phyloP scores from a whole-genome alignment of 1,284 basidiomycete species.

The Rhodofomes roseus region DNA sequence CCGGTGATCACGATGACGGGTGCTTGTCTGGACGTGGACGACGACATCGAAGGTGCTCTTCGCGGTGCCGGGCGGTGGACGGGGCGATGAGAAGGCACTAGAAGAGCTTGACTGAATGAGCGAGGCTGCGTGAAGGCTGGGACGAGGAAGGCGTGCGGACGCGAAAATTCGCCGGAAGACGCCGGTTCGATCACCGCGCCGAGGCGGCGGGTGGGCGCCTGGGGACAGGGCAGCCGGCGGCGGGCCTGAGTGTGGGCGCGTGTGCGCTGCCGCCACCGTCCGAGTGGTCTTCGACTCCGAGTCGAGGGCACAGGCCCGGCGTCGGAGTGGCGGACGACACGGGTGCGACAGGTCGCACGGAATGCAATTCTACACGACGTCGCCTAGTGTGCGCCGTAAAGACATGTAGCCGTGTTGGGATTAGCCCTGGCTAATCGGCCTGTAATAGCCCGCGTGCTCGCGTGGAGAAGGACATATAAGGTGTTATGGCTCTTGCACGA shows the following conservation, averaged over 20 bases:
- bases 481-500: slow-evolving; percentile 4
- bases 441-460: slow-evolving; percentile 4
- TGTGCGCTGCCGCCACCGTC: neutral
- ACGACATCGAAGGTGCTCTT: slow-evolving; percentile 12
- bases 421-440: neutral
- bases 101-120: neutral
- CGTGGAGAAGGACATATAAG: slow-evolving; percentile 7
- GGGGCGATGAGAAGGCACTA: neutral
- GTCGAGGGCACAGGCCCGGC: neutral
- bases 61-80: neutral
- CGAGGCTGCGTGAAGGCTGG: neutral
- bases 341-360: neutral
- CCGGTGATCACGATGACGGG: slow-evolving; percentile 95
- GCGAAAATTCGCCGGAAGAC: slow-evolving; percentile 5
- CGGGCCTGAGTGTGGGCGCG: neutral
- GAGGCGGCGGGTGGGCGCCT: neutral
- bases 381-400: neutral
- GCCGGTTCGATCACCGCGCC: slow-evolving; percentile 1
- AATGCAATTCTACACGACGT: neutral
- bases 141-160: neutral
- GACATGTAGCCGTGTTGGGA: slow-evolving; percentile 1
- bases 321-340: neutral
- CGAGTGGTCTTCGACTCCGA: too few relatives aligned
- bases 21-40: slow-evolving; percentile 20
- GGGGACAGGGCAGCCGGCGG: neutral